Evolutionary conservation across 768 basidiomycete species (phyloP).

Genomic region (Rhodotorula graminis): DNA sequence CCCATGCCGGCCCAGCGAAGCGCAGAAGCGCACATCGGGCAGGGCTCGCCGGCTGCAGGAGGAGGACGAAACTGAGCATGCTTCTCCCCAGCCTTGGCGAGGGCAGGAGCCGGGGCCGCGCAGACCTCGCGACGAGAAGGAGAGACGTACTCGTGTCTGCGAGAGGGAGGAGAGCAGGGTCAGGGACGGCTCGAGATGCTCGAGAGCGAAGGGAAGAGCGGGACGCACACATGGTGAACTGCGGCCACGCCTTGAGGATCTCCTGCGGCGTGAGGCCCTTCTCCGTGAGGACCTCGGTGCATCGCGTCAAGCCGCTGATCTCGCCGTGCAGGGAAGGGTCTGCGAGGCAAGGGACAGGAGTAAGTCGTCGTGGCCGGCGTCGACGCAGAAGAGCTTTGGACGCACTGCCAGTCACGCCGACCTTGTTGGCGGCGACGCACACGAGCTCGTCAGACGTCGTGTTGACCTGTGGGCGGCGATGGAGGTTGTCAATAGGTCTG

Average conservation of each 20-base stretch:
- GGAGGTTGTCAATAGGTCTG: too few relatives aligned
- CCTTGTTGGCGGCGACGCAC: conserved; percentile 41
- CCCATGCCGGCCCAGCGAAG: conserved; percentile 43
- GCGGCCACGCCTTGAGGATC: conserved; percentile 41
- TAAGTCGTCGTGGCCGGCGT: too few relatives aligned
- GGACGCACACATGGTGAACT: conserved; percentile 36
- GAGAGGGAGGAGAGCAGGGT: too few relatives aligned
- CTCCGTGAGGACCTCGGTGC: conserved; percentile 40
- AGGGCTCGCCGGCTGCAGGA: conserved; percentile 38
- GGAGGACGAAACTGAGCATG: too few relatives aligned
- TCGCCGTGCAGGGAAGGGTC: conserved; percentile 44
- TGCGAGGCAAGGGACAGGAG: background rate
- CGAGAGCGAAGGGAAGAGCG: too few relatives aligned
- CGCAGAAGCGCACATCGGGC: conserved; percentile 40
- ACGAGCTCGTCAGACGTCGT: conserved; percentile 43
- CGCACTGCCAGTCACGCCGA: conserved; percentile 42
- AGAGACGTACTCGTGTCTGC: too few relatives aligned
- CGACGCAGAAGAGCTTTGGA: background rate
- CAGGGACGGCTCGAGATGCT: too few relatives aligned
- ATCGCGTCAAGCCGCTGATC: conserved; percentile 41
- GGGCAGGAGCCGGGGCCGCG: too few relatives aligned
- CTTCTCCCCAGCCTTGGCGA: too few relatives aligned
- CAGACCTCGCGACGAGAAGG: too few relatives aligned
- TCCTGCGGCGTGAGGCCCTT: conserved; percentile 37
- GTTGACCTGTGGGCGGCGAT: conserved; percentile 22